These are phyloP conservation scores for Calonectria fujianensis DNA, from an alignment of 2,329 filamentous ascomycete species.

Conservation along the genomic window DNA sequence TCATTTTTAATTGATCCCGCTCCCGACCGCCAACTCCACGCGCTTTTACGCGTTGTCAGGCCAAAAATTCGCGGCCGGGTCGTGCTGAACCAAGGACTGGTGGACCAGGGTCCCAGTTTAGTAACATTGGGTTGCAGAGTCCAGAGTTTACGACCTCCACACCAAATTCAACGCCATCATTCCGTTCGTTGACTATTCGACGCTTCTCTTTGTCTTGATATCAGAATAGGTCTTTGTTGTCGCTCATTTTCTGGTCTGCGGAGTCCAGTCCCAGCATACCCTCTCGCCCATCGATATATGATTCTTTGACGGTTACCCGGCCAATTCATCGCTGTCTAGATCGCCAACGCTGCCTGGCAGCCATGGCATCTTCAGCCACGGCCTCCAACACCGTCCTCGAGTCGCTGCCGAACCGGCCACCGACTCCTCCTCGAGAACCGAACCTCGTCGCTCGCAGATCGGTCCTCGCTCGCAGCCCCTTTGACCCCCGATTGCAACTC, in stretches of 20 bases:
- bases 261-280: conserved; percentile 30
- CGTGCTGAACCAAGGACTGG: conserved; percentile 42
- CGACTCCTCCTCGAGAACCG: conserved; percentile 79
- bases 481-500: conserved; percentile 61
- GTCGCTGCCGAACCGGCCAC: conserved; percentile 74
- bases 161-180: conserved; percentile 37
- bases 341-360: conserved; percentile 63
- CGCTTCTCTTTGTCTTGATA: conserved; percentile 17
- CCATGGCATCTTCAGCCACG: conserved; percentile 66
- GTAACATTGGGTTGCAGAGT: conserved; percentile 31
- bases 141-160: conserved; percentile 38
- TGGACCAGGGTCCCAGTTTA: conserved; percentile 39
- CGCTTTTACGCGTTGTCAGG: conserved; percentile 50
- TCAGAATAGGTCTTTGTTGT: conserved; percentile 22
- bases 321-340: conserved; percentile 61
- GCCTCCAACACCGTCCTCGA: conserved; percentile 66
- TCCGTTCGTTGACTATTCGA: conserved; percentile 7
- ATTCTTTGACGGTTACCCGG: conserved; percentile 49
- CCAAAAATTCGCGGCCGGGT: conserved; percentile 48
- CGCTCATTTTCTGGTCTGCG: conserved; percentile 24
- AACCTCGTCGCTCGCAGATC: conserved; percentile 60
- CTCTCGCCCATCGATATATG: conserved; percentile 47
- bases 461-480: conserved; percentile 59
- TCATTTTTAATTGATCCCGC: conserved; percentile 53
- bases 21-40: conserved; percentile 46